Conservation (phyloP, 75 land plant species). For the Cunninghamia lanceolata region DNA sequence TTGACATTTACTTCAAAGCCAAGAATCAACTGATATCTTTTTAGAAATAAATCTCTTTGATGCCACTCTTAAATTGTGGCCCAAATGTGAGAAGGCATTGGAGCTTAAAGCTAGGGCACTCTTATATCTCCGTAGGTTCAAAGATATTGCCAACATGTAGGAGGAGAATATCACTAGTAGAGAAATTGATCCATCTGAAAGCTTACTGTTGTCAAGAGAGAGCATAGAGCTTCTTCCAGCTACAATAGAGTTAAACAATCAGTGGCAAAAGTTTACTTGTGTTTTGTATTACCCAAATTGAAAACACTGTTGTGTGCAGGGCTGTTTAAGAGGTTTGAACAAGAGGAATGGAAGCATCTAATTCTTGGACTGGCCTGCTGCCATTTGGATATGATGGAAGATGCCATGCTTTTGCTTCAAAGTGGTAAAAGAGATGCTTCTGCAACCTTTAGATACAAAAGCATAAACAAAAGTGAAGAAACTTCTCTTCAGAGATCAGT, state of each 20-base stretch:
- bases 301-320: background rate
- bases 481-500: slow-evolving; percentile 21
- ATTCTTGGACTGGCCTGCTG: slow-evolving; percentile 64
- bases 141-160: slow-evolving; percentile 73
- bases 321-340: background rate
- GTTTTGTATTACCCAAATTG: background rate
- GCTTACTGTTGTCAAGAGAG: background rate
- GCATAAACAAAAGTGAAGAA: slow-evolving; percentile 54
- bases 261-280: background rate
- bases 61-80: slow-evolving; percentile 48
- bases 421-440: slow-evolving; percentile 59
- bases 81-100: slow-evolving; percentile 49
- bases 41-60: slow-evolving; percentile 50
- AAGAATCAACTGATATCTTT: slow-evolving; percentile 22
- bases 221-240: background rate
- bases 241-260: background rate
- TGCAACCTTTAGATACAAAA: slow-evolving; percentile 56
- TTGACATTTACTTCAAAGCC: slow-evolving; percentile 47
- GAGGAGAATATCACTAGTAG: slow-evolving; percentile 64
- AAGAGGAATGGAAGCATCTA: slow-evolving; percentile 29
- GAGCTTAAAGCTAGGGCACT: slow-evolving; percentile 63
- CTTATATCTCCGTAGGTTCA: slow-evolving; percentile 53
- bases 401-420: slow-evolving; percentile 73
- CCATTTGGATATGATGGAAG: slow-evolving; percentile 78
- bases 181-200: background rate